Evolutionary conservation across 1,284 basidiomycete species (phyloP).

Genomic region (Peniophora sp.): DNA sequence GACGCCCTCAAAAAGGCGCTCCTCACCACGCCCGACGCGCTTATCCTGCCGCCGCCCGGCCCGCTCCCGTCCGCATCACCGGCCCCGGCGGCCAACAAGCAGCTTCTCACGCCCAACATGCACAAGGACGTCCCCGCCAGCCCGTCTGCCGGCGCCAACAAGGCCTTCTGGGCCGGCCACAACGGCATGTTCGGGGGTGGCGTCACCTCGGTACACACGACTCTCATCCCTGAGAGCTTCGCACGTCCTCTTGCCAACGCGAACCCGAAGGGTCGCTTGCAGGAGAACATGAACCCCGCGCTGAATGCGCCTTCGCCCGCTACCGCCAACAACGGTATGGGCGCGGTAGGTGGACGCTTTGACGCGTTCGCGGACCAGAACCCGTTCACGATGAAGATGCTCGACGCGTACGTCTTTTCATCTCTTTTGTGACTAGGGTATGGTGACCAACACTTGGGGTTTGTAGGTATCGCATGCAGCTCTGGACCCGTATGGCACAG

Average conservation of each 20-base stretch:
- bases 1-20: slow-evolving; percentile 75
- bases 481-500: slow-evolving; percentile 77
- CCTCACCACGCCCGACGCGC: slow-evolving; percentile 42
- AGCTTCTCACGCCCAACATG: slow-evolving; percentile 62
- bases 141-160: slow-evolving; percentile 27
- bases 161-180: slow-evolving; percentile 72
- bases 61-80: slow-evolving; percentile 29
- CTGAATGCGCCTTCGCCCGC: slow-evolving; percentile 36
- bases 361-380: slow-evolving; percentile 70
- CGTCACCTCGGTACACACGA: slow-evolving; percentile 80
- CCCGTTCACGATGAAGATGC: slow-evolving; percentile 73
- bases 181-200: slow-evolving; percentile 46
- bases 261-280: slow-evolving; percentile 24
- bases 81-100: slow-evolving; percentile 8
- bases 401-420: slow-evolving; percentile 59
- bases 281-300: slow-evolving; percentile 79
- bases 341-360: slow-evolving; percentile 25
- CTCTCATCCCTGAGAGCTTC: slow-evolving; percentile 59
- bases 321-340: slow-evolving; percentile 1
- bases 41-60: slow-evolving; percentile 38
- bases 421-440: slow-evolving; percentile 3
- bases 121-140: slow-evolving; percentile 77
- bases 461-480: slow-evolving; percentile 67
- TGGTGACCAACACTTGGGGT: slow-evolving; percentile 4
- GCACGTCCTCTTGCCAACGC: slow-evolving; percentile 22